Conservation (phyloP, 2,329 filamentous ascomycete genomes). For the Endoconidiophora polonica region DNA sequence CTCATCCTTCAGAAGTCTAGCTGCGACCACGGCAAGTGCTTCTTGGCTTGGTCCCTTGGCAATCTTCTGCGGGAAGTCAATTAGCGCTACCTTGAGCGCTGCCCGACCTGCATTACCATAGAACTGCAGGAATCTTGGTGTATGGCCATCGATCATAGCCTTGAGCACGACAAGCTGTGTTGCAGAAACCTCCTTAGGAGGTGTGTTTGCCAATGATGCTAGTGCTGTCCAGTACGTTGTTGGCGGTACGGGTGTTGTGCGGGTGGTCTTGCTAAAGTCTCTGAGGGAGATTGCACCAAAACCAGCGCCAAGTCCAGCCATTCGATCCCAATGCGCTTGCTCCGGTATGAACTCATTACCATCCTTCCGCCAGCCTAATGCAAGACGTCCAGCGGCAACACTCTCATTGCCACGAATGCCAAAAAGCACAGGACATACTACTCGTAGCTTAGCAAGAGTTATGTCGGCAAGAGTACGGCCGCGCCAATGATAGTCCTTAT, state of each 20-base stretch:
- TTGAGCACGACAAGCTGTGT: slow-evolving; percentile 58
- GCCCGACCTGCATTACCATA: slow-evolving; percentile 65
- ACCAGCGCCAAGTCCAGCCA: slow-evolving; percentile 69
- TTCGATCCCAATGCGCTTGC: slow-evolving; percentile 62
- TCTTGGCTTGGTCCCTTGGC: slow-evolving; percentile 32
- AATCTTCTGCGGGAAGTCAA: slow-evolving; percentile 52
- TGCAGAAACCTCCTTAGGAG: slow-evolving; percentile 47
- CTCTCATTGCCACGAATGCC: slow-evolving; percentile 63
- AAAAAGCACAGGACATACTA: slow-evolving; percentile 70
- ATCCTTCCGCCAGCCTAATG: slow-evolving; percentile 59
- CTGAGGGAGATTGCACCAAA: slow-evolving; percentile 71
- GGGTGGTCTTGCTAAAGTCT: slow-evolving; percentile 56
- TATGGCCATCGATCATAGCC: slow-evolving; percentile 55
- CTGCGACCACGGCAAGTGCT: slow-evolving; percentile 35
- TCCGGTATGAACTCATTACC: slow-evolving; percentile 44
- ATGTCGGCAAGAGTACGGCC: slow-evolving; percentile 61
- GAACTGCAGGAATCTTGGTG: slow-evolving; percentile 59
- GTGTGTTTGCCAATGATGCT: slow-evolving; percentile 60
- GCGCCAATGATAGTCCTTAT: slow-evolving; percentile 48
- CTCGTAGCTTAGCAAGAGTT: slow-evolving; percentile 67
- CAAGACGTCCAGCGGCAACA: slow-evolving; percentile 46
- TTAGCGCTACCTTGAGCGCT: slow-evolving; percentile 49
- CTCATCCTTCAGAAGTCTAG: slow-evolving; percentile 32
- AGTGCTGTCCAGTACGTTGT: slow-evolving; percentile 70
- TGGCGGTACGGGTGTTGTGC: slow-evolving; percentile 60